Base-by-base conservation (phyloP, 805 yeast species). In the Hanseniaspora osmophila region DNA sequence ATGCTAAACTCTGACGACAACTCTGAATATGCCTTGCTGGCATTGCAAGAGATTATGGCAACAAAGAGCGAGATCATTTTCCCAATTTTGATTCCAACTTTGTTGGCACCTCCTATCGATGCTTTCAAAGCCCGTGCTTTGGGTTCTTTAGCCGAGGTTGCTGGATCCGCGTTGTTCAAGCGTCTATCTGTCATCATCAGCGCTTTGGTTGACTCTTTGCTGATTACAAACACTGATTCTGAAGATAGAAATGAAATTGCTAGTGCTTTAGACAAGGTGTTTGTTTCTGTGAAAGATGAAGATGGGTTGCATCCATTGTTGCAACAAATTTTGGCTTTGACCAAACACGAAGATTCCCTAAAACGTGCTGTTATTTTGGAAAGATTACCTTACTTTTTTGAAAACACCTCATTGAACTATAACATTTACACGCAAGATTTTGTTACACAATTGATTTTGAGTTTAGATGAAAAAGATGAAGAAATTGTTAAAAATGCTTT, bases 21-120 rank as follows among this genome's bases (percentile, higher is more conserved):
- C 38, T 77, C 88, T 0, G 84, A 77, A 42, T 72, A 75, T 56
- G 96, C 98, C 0, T 72, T 92, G 52, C 70, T 79, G 44, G 98
- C 97, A 7, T 71, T 92, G 52, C 80, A 82, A 64, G 96, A 88
- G 58, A 82, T 92, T 54, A 84, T 90, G 94, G 75, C 92, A 10
- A 79, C 87, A 2, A 85, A 84, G 56, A 74, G 96, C 6, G 94
- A 85, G 48, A 80, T 84, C 2, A 84, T 94, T 47, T 87, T 94
- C 87, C 96, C 97, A 42, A 82, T 85, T 42, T 73, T 92, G 59
- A 72, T 90, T 48, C 96, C 97, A 40, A 75, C 94, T 0, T 71
- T 92, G 57, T 69, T 90, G 57, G 61, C 77, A 6, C 79, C 86
- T 6, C 96, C 96, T 13, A 78, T 88, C 46, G 85, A 84, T 53